Evolutionary conservation across 2,329 filamentous ascomycete genomes (phyloP), one percentile per base, ranked within the genome.

Genomic region (Teratosphaeria epicoccoides): DNA sequence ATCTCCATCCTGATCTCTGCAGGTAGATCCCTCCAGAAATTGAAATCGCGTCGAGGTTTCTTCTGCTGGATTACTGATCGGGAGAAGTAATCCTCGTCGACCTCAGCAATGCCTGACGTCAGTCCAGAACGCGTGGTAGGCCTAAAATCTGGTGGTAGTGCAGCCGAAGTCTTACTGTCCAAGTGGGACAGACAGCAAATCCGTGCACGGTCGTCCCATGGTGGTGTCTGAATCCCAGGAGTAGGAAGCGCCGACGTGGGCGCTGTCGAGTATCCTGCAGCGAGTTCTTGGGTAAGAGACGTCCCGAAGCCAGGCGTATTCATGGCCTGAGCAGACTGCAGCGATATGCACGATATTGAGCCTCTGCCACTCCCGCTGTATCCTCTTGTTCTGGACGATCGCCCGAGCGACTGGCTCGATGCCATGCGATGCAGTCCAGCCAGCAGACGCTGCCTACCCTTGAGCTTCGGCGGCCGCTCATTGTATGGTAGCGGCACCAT

Each of bases 21-120:
- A 0, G 93, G 93, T 74, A 97, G 79, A 43, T 80, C 78, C 11
- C 75, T 78, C 89, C 90, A 96, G 58, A 94, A 86, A 58, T 85
- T 81, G 66, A 82, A 73, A 52, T 74, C 69, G 33, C 40, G 64
- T 20, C 44, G 44, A 24, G 23, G 23, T 23, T 24, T 28, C 50
- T 47, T 54, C 47, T 54, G 51, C 51, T 66, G 66, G 28, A 57
- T 53, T 40, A 62, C 49, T 20, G 63, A 59, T 17, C 63, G 54
- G 9, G 73, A 73, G 58, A 76, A 76, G 59, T 76, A 76, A 59
- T 76, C 72, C 47, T 70, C 70, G 25, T 71, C 66, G 6, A 63
- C 59, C 47, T 71, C 66, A n/a, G 59, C 48, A 52, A 62, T 69
- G 2, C 55, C 50, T 65, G 66, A 51, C 23, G 69, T 58, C 20